Conservation (phyloP, 306 rosid genomes). For the Chamaecrista fasciculata region DNA sequence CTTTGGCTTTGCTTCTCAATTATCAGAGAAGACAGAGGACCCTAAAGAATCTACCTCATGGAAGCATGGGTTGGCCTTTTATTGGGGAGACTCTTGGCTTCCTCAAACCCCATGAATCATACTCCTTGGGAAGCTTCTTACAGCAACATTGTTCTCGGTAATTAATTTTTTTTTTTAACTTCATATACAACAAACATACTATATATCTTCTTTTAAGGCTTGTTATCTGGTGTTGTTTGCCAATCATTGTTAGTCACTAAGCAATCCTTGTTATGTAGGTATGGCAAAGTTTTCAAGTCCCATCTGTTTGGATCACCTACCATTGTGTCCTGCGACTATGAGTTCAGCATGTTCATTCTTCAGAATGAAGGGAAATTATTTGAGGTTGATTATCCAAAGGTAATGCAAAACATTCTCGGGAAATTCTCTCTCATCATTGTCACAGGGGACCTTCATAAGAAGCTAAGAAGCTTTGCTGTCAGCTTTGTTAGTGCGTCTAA, state of each 20-base stretch:
- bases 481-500: slow-evolving; percentile 53
- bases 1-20: slow-evolving; percentile 38
- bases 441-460: slow-evolving; percentile 64
- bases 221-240: not conserved
- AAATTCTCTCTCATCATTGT: slow-evolving; percentile 42
- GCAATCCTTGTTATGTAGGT: slow-evolving; percentile 43
- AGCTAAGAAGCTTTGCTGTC: slow-evolving; percentile 48
- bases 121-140: slow-evolving; percentile 60
- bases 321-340: slow-evolving; percentile 75
- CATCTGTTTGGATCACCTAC: slow-evolving; percentile 68
- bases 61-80: slow-evolving; percentile 74
- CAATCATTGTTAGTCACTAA: not conserved
- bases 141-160: slow-evolving; percentile 60
- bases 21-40: slow-evolving; percentile 8
- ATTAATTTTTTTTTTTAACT: slow-evolving; percentile 20
- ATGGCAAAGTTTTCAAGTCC: slow-evolving; percentile 76
- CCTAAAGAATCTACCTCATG: slow-evolving; percentile 44
- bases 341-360: slow-evolving; percentile 67
- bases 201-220: not conserved
- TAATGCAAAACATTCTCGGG: slow-evolving; percentile 69
- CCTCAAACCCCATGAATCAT: slow-evolving; percentile 68
- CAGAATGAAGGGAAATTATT: slow-evolving; percentile 74
- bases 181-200: not conserved
- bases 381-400: slow-evolving; percentile 65
- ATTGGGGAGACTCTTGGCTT: slow-evolving; percentile 62